A percentile compares a stretch with the other conserved stretches of the same genome.
Conservation (phyloP, 2,329 filamentous ascomycete genomes). For the Botrytis paeoniae region DNA sequence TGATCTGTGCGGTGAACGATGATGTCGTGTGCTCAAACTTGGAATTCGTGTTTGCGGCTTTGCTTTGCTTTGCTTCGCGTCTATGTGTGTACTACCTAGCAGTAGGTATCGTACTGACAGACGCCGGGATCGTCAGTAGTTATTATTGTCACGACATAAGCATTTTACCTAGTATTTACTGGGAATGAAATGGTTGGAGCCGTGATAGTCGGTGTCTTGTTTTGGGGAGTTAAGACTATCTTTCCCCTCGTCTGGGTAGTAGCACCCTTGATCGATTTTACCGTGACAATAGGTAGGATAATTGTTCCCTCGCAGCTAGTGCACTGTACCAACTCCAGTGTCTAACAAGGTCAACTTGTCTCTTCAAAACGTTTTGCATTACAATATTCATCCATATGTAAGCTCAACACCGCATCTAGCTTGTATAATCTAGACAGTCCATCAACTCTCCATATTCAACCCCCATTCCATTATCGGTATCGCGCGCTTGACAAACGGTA, state of each 20-base stretch:
- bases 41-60: not conserved
- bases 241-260: not conserved
- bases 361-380: not conserved
- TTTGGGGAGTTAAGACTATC: too few species aligned
- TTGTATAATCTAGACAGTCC: not conserved
- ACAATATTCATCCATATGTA: not conserved
- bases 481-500: too few species aligned
- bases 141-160: not conserved
- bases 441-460: not conserved
- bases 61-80: not conserved
- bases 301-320: not conserved
- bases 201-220: not conserved
- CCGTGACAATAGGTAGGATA: not conserved
- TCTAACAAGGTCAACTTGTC: not conserved
- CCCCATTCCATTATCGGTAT: not conserved
- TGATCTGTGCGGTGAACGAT: constrained; percentile 2
- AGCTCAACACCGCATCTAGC: not conserved
- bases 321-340: not conserved
- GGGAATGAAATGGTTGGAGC: not conserved
- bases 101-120: constrained; percentile 28
- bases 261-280: not conserved
- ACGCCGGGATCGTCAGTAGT: not conserved
- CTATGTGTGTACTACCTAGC: not conserved
- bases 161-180: not conserved
- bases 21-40: constrained; percentile 1